Evolutionary conservation across 441 rosid species (phyloP), one percentile per base, ranked within the genome.

Genomic region (Syzygium syzygioides): DNA sequence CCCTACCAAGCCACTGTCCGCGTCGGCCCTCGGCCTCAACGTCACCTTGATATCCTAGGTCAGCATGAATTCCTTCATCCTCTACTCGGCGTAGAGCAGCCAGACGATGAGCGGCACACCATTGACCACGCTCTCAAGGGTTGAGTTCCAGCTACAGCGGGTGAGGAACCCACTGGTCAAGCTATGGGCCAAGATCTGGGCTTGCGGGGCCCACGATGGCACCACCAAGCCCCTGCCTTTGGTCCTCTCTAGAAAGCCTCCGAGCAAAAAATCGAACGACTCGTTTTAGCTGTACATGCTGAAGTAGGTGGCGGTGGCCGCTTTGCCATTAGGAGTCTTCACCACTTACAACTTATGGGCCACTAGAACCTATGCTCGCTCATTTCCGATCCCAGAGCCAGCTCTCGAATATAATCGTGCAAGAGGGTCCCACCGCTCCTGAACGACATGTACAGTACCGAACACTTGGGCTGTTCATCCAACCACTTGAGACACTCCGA

Each of bases 391-490:
- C 99, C 99, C 15, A 88, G 30, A 34, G 99, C 99, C 66, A 96
- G 89, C 89, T 95, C 98, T 30, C 26, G 91, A 37, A 94, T 59
- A 88, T 96, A 97, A 34, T 93, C 90, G 10, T 3, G 20, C 9
- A 93, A 93, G 11, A 96, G 93, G 90, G 97, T 94, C 89, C 99
- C 98, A 0, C 95, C 96, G 52, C 98, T 95, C 17, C 99, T 98
- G 60, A 97, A 97, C 4, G 97, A 96, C 3, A 96, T 94, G 60
- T 89, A 96, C 9, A 96, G 41, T 10, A 97, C 98, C 2, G 97
- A 96, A 17, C 95, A 93, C 20, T 32, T 88, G 76, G 96, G 97
- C 90, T 97, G 96, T 3, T 89, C 80, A 55, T 95, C 96, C 14
- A 97, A 56, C 99, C 98, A 97, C 86, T 90, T 91, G 34, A 95